These are phyloP conservation scores for Pyrus pyrifolia DNA, from an alignment of 306 rosid genomes.

Conservation along the genomic window DNA sequence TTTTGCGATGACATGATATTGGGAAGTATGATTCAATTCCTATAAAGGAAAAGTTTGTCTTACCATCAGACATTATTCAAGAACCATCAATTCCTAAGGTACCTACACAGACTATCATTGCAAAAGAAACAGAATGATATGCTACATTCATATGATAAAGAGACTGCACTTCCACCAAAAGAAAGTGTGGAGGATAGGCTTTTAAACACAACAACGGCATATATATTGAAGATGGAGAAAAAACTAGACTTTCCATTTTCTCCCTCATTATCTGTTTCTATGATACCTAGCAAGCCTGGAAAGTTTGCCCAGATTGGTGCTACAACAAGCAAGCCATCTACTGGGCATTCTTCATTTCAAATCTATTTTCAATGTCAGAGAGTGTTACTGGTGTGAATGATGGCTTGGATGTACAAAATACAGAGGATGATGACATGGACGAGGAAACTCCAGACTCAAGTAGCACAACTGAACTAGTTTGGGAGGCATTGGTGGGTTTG, in stretches of 20 bases:
- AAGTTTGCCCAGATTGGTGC: slow-evolving; percentile 14
- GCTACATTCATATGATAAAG: slow-evolving; percentile 28
- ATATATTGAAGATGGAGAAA: slow-evolving; percentile 28
- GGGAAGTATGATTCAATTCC: slow-evolving; percentile 29
- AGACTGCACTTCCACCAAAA: slow-evolving; percentile 6
- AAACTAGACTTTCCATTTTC: slow-evolving; percentile 25
- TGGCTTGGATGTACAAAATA: slow-evolving; percentile 33
- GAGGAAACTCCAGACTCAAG: slow-evolving; percentile 83
- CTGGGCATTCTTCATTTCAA: slow-evolving; percentile 32
- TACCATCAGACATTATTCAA: slow-evolving; percentile 25
- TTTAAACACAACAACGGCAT: slow-evolving; percentile 25
- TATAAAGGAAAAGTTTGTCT: slow-evolving; percentile 28
- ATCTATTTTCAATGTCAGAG: slow-evolving; percentile 31
- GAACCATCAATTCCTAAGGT: slow-evolving; percentile 23
- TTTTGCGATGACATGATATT: slow-evolving; percentile 1
- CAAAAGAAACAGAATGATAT: slow-evolving; percentile 31
- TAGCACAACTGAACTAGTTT: slow-evolving; percentile 39
- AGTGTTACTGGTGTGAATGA: slow-evolving; percentile 28
- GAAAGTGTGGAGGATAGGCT: slow-evolving; percentile 25
- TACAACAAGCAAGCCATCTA: slow-evolving; percentile 28
- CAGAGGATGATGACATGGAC: slow-evolving; percentile 84
- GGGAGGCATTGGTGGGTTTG: slow-evolving; percentile 60
- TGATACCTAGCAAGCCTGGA: slow-evolving; percentile 13
- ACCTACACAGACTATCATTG: slow-evolving; percentile 23
- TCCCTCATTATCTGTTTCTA: slow-evolving; percentile 23